phyloP scores from a whole-genome alignment of 805 yeast species.

The Candida bentonensis region DNA sequence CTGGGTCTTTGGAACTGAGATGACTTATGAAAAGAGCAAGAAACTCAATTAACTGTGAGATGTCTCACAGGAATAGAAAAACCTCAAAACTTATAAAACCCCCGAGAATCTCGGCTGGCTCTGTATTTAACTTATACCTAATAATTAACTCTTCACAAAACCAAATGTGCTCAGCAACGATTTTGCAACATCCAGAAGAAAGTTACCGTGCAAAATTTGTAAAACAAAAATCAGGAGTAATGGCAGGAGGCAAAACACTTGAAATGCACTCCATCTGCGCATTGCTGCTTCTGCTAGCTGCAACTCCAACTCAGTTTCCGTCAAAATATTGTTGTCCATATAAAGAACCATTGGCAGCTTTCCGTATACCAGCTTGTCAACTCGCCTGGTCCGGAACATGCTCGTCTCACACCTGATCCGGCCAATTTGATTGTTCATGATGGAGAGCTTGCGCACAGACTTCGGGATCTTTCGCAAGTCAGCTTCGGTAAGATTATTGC shows the following conservation, averaged over 20 bases:
- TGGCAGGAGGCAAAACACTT: too few relatives aligned
- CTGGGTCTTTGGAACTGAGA: constrained; percentile 69
- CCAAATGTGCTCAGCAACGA: too few relatives aligned
- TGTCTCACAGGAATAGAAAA: too few relatives aligned
- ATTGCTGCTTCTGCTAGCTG: not conserved
- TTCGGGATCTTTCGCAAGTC: not conserved
- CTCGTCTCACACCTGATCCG: not conserved
- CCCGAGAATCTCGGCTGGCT: too few relatives aligned
- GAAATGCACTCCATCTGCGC: too few relatives aligned
- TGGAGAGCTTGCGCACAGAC: not conserved
- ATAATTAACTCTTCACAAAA: too few relatives aligned
- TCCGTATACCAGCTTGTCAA: not conserved
- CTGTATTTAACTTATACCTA: too few relatives aligned
- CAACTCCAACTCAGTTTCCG: not conserved
- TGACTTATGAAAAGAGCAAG: constrained; percentile 16
- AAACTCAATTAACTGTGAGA: not conserved
- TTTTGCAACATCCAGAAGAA: too few relatives aligned
- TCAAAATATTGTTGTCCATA: not conserved
- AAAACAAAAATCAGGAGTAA: too few relatives aligned
- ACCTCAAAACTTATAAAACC: too few relatives aligned
- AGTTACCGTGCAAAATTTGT: too few relatives aligned
- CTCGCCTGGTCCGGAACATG: not conserved
- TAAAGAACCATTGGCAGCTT: not conserved
- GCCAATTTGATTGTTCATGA: not conserved
- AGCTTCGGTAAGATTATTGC: not conserved